Evolutionary conservation across 352 stramenopile species (phyloP), one percentile per base, ranked within the genome.

Genomic region (Phytophthora syringae): DNA sequence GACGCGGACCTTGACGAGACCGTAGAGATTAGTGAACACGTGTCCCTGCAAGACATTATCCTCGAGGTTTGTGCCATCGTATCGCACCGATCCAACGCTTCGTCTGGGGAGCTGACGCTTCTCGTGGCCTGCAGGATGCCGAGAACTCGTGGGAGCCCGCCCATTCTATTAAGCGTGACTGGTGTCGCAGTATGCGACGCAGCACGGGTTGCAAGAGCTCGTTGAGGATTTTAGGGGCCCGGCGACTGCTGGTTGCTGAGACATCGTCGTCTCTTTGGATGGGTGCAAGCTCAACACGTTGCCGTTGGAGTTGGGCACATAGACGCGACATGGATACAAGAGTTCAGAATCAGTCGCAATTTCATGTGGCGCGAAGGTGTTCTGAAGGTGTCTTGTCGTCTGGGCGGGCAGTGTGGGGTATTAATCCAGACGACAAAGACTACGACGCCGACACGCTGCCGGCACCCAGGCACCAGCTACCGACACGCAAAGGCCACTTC

Each of bases 101-200:
- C n/a, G 20, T 47, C 47, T 6, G 60, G 52, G 3, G 60, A 47
- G 7, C 30, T 54, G 3, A 27, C 54, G 27, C 47, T 69, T 6
- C 21, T 54, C 1, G 60, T 69, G 52, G 60, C 2, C 52, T 69
- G 1, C 45, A 69, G 20, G 45, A 53, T 27, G 30, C 40, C 4
- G 52, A 69, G 5, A 59, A 63, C 13, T 63, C 52, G 1, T 64
- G 52, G 60, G 52, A 59, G 3, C 60, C 52, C 1, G 52, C 53
- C n/a, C 3, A 16, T 11, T 57, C 42, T 1, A 58, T 68, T 12
- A 7, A 62, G 12, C 18, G 12, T 52, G 52, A 69, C 15, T 66
- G 15, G 40, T 66, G 11, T 4, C 36, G 4, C 4, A 57, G 50
- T 57, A 57, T 48, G 50, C 21, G 1, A n/a, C 24, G 18, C 9